Evolutionary conservation across 306 rosid species (phyloP).

Genomic region (Vigna radiata): DNA sequence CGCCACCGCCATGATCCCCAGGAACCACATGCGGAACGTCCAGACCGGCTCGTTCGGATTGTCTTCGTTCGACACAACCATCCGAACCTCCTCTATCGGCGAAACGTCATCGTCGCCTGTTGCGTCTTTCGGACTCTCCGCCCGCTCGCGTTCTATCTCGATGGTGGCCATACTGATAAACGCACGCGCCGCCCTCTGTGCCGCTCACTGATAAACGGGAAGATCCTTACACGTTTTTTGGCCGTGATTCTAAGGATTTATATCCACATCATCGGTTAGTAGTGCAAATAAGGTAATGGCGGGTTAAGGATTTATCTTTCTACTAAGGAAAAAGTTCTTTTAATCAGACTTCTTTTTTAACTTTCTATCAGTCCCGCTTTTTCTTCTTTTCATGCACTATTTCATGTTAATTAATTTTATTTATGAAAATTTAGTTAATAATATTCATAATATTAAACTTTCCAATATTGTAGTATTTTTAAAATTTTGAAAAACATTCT

Average conservation of each 20-base stretch:
- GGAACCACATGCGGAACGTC: constrained; percentile 84
- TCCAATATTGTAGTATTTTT: too few species aligned
- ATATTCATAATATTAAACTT: too few species aligned
- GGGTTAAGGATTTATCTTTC: neutral
- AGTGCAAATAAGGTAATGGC: neutral
- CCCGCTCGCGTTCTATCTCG: neutral
- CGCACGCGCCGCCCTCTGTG: neutral
- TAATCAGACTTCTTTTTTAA: neutral
- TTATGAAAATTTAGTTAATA: too few species aligned
- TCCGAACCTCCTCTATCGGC: constrained; percentile 67
- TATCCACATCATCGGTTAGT: neutral
- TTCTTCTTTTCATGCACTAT: neutral
- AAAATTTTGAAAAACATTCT: too few species aligned
- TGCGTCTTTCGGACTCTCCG: neutral
- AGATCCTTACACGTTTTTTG: neutral
- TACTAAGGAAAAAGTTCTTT: too few species aligned
- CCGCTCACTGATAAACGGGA: neutral
- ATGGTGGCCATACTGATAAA: neutral
- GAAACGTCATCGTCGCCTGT: constrained; percentile 48
- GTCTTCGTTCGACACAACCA: constrained; percentile 61
- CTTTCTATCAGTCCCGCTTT: neutral
- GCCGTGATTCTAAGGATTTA: neutral
- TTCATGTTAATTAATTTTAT: too few species aligned
- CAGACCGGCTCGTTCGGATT: constrained; percentile 66
- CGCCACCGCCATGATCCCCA: constrained; percentile 58